A percentile compares a stretch with the other conserved stretches of the same genome.
Conservation (phyloP, 2,329 filamentous ascomycete species). For the Didymosphaeria variabile region DNA sequence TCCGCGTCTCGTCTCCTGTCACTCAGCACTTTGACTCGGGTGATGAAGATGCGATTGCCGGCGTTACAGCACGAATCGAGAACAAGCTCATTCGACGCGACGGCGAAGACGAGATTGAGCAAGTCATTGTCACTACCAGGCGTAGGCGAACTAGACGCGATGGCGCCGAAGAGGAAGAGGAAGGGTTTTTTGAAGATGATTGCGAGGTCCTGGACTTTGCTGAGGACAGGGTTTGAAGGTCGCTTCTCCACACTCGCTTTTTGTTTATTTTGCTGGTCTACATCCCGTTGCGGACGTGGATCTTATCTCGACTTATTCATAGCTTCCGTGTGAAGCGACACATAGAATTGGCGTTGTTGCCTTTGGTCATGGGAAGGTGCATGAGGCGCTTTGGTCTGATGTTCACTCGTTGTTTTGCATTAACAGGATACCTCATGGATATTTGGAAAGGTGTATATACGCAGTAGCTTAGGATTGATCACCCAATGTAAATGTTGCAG, state of each 20-base stretch:
- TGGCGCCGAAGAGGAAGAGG: slow-evolving; percentile 67
- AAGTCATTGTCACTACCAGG: slow-evolving; percentile 84
- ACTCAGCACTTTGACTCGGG: slow-evolving; percentile 45
- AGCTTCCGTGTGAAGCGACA: neutral
- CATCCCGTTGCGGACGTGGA: neutral
- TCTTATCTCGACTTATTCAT: slow-evolving; percentile 12
- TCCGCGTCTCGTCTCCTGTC: slow-evolving; percentile 55
- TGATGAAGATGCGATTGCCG: slow-evolving; percentile 60
- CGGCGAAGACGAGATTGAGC: slow-evolving; percentile 70
- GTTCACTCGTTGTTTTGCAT: slow-evolving; percentile 8
- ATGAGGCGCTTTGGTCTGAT: slow-evolving; percentile 15
- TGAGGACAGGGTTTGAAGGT: slow-evolving; percentile 58
- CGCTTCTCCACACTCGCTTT: neutral
- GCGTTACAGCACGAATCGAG: slow-evolving; percentile 53
- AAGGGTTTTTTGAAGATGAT: slow-evolving; percentile 87
- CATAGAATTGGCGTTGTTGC: neutral
- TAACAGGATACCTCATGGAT: slow-evolving; percentile 9
- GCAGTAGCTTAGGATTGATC: slow-evolving; percentile 5
- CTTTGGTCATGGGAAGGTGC: slow-evolving; percentile 10
- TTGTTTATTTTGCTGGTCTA: neutral
- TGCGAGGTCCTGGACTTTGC: slow-evolving; percentile 92
- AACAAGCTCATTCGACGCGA: slow-evolving; percentile 60
- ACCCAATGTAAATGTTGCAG: slow-evolving; percentile 8
- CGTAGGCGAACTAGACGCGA: slow-evolving; percentile 66
- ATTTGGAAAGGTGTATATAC: slow-evolving; percentile 5